A percentile compares a stretch with the other conserved stretches of the same genome.
Evolutionary conservation across 257 asterid genomes (phyloP).

Genomic region (Solanum bulbocastanum): DNA sequence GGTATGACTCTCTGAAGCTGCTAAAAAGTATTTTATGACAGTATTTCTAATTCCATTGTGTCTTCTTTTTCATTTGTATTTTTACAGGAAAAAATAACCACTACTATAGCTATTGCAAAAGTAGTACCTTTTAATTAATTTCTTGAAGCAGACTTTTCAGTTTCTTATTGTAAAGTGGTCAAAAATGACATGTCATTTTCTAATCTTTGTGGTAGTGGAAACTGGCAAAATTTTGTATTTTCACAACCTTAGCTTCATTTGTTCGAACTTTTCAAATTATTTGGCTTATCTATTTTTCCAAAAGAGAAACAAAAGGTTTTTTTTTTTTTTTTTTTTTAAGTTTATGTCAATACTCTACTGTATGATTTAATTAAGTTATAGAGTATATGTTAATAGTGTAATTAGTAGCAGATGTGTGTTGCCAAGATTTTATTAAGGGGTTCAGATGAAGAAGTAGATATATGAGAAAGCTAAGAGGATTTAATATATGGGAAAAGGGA

Average conservation of each 20-base stretch:
- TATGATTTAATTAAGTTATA: background rate
- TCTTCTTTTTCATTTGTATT: conserved; percentile 3
- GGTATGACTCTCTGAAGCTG: background rate
- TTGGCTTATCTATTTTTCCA: background rate
- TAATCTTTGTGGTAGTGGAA: background rate
- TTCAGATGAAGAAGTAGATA: too few relatives aligned
- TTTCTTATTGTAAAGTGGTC: background rate
- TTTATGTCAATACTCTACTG: background rate
- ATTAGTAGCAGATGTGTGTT: background rate
- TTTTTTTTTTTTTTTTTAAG: background rate
- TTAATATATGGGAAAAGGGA: too few relatives aligned
- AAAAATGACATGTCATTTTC: conserved; percentile 7
- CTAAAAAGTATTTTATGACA: background rate
- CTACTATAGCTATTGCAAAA: background rate
- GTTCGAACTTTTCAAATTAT: background rate
- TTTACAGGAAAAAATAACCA: background rate
- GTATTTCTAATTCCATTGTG: conserved; percentile 1
- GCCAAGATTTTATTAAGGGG: too few relatives aligned
- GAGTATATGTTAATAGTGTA: too few relatives aligned
- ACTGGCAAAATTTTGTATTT: background rate
- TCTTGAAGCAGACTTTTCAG: background rate
- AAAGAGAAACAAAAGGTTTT: background rate
- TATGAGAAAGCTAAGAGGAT: background rate
- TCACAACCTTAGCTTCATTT: background rate
- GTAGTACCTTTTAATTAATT: background rate